Evolutionary conservation across 345 rosid species (phyloP).

Genomic region (Citrus glauca): DNA sequence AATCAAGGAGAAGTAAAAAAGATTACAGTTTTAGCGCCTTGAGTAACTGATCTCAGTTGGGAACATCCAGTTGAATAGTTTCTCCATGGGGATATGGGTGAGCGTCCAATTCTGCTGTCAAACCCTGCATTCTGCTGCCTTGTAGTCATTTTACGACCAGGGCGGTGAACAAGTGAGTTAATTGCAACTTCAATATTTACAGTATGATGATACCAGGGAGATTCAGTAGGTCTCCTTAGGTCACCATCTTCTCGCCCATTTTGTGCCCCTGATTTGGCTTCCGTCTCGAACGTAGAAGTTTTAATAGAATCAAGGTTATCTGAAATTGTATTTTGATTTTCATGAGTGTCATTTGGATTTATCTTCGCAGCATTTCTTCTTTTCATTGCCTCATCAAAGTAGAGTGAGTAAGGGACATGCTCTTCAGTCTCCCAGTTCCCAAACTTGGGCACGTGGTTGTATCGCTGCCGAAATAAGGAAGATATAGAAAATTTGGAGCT

Average conservation of each 20-base stretch:
- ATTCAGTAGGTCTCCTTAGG: background rate
- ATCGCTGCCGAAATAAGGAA: slow-evolving; percentile 13
- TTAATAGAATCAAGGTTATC: background rate
- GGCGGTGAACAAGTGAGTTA: background rate
- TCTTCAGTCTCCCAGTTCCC: slow-evolving; percentile 31
- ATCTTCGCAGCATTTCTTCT: background rate
- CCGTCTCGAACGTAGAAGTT: slow-evolving; percentile 8
- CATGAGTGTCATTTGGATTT: slow-evolving; percentile 2
- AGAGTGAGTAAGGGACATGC: slow-evolving; percentile 23
- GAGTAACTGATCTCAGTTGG: slow-evolving; percentile 14
- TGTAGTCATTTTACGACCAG: background rate
- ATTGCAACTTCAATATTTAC: background rate
- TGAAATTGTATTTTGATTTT: background rate
- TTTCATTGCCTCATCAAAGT: slow-evolving; percentile 27
- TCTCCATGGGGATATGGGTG: slow-evolving; percentile 11
- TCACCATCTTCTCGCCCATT: background rate
- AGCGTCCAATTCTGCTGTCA: slow-evolving; percentile 13
- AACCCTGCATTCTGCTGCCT: slow-evolving; percentile 1
- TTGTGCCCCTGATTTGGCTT: background rate
- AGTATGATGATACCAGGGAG: background rate
- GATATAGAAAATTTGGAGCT: background rate
- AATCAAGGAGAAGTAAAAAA: background rate
- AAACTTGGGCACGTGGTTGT: slow-evolving; percentile 24
- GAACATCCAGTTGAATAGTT: slow-evolving; percentile 20
- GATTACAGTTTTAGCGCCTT: slow-evolving; percentile 21